phyloP scores from a whole-genome alignment of 345 rosid genomes.

The Trapa bicornis region DNA sequence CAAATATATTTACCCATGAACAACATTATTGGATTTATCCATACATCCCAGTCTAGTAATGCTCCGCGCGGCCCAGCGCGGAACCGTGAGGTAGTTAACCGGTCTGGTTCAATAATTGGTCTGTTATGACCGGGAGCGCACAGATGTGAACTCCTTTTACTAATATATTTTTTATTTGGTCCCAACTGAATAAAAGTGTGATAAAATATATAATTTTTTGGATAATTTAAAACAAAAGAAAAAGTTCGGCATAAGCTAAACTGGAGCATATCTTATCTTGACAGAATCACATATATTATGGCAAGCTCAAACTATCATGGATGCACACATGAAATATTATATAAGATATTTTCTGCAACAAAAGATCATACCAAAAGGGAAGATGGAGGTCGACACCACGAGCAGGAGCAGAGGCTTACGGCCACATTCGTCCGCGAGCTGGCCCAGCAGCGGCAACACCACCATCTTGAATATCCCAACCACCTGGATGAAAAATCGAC shows the following conservation, averaged over 20 bases:
- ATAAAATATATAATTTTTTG: too few species aligned
- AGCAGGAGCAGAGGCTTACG: conserved; percentile 41
- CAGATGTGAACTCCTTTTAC: too few species aligned
- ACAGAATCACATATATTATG: background rate
- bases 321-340: background rate
- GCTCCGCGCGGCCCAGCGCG: too few species aligned
- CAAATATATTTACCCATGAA: too few species aligned
- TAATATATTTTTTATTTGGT: too few species aligned
- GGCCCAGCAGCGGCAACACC: conserved; percentile 39
- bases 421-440: conserved; percentile 49
- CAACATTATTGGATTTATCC: too few species aligned
- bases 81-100: too few species aligned
- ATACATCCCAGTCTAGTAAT: too few species aligned
- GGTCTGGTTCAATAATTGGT: too few species aligned
- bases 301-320: background rate
- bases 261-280: background rate
- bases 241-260: background rate
- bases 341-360: background rate
- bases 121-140: too few species aligned
- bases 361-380: conserved; percentile 30
- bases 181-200: too few species aligned
- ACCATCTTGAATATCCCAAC: conserved; percentile 54
- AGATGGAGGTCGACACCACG: conserved; percentile 32
- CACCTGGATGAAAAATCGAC: conserved; percentile 14
- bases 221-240: too few species aligned